Percentiles rank a stretch among this genome's conserved stretches.
These are phyloP conservation scores for Dictyostelium firmibasis DNA, from an alignment of 78 protist genomes.

Conservation along the genomic window DNA sequence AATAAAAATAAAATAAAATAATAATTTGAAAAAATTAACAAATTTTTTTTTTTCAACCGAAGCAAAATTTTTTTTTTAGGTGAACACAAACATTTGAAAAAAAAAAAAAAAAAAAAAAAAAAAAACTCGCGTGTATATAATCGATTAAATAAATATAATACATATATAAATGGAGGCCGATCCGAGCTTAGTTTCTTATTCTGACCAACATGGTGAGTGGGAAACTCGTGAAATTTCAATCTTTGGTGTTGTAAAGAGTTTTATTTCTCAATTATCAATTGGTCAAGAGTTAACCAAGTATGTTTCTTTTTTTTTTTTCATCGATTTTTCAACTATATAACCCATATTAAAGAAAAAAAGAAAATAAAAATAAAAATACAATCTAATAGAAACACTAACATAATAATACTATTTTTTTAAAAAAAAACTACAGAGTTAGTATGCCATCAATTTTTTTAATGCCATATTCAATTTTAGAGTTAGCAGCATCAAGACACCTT, in stretches of 20 bases:
- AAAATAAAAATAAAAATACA: too few species aligned
- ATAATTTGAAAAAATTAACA: background rate
- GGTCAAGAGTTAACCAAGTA: slow-evolving; percentile 81
- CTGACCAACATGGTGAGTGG: slow-evolving; percentile 78
- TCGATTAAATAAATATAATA: background rate
- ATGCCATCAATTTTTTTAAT: slow-evolving; percentile 77
- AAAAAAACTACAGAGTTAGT: slow-evolving; percentile 28
- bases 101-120: background rate
- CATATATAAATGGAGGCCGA: slow-evolving; percentile 29
- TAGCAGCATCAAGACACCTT: slow-evolving; percentile 66
- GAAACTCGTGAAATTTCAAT: slow-evolving; percentile 65
- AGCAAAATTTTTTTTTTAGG: background rate
- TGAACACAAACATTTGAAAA: background rate
- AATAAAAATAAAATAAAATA: background rate
- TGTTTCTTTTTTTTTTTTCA: background rate
- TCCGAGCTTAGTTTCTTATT: slow-evolving; percentile 42
- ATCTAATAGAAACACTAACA: too few species aligned
- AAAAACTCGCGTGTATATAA: background rate
- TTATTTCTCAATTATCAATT: slow-evolving; percentile 62
- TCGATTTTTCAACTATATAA: background rate
- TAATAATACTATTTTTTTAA: background rate
- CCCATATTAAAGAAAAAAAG: background rate
- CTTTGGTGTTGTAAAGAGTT: slow-evolving; percentile 75
- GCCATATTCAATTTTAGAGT: slow-evolving; percentile 70
- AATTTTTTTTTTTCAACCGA: background rate